Evolutionary conservation across 1,284 basidiomycete species (phyloP).

Genomic region (Trichosporon coremiiforme): DNA sequence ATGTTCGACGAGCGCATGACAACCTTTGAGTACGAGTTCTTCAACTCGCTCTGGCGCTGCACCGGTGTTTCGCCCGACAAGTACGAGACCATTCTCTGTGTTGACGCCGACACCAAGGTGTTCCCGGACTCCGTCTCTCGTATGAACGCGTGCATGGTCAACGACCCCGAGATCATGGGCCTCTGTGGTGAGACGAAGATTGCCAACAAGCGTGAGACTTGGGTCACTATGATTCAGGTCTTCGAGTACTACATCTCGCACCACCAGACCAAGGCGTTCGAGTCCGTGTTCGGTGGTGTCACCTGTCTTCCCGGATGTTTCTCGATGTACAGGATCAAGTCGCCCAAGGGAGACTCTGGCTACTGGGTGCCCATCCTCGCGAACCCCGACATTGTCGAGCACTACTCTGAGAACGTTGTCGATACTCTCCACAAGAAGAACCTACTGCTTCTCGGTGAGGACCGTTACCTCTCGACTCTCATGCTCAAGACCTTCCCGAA

Average conservation of each 20-base stretch:
- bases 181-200: constrained; percentile 99
- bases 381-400: constrained; percentile 94
- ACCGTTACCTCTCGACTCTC: constrained; percentile 95
- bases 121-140: constrained; percentile 91
- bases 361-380: constrained; percentile 99
- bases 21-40: constrained; percentile 98
- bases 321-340: constrained; percentile 99
- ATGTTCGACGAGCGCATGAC: constrained; percentile 99
- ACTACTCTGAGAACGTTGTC: constrained; percentile 97
- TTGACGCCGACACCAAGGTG: constrained; percentile 98
- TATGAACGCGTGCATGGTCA: constrained; percentile 92
- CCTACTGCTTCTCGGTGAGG: constrained; percentile 92
- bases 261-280: constrained; percentile 98
- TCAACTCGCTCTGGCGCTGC: constrained; percentile 92
- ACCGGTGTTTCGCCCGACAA: constrained; percentile 95
- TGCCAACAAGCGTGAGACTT: constrained; percentile 95
- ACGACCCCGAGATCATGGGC: constrained; percentile 97
- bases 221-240: constrained; percentile 96
- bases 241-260: constrained; percentile 99
- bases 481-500: constrained; percentile 98
- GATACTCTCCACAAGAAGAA: constrained; percentile 99
- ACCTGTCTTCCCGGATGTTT: constrained; percentile 99
- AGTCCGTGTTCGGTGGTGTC: constrained; percentile 99
- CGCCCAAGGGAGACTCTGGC: constrained; percentile 82
- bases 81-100: constrained; percentile 93